phyloP scores from a whole-genome alignment of 441 rosid genomes.

The Gossypium lobatum region DNA sequence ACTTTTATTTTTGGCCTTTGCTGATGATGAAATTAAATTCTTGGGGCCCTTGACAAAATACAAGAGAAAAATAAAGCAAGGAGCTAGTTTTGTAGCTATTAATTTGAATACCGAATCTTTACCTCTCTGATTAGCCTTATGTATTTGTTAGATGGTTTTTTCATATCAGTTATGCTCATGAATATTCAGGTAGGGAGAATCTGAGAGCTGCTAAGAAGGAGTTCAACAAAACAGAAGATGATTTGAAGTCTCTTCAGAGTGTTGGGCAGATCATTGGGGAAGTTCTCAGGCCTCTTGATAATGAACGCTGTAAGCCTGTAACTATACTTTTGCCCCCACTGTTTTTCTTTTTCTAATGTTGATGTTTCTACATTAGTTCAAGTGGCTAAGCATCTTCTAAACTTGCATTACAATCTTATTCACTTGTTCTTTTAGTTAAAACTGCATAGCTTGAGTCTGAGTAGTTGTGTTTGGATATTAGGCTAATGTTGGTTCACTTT shows the following conservation, averaged over 20 bases:
- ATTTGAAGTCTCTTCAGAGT: slow-evolving; percentile 94
- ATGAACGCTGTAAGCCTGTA: slow-evolving; percentile 88
- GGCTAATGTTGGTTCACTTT: neutral
- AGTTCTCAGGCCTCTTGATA: slow-evolving; percentile 93
- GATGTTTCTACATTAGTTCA: neutral
- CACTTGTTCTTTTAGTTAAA: neutral
- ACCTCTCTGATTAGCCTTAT: neutral
- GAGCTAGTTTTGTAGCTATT: neutral
- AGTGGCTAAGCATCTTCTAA: neutral
- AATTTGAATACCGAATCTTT: neutral
- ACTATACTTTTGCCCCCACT: neutral
- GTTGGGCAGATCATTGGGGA: slow-evolving; percentile 98
- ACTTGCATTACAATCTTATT: neutral
- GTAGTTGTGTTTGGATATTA: neutral
- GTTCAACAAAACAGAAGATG: slow-evolving; percentile 94
- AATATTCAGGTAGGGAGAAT: slow-evolving; percentile 68
- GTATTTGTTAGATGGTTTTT: neutral
- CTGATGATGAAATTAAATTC: neutral
- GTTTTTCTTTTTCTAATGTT: neutral
- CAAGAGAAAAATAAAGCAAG: neutral
- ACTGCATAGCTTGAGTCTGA: neutral
- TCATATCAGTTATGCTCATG: neutral
- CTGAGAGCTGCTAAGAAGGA: slow-evolving; percentile 77
- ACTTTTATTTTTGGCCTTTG: neutral
- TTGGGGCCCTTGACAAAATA: neutral